Conservation (phyloP, 306 rosid species). For the Hippophae rhamnoides region DNA sequence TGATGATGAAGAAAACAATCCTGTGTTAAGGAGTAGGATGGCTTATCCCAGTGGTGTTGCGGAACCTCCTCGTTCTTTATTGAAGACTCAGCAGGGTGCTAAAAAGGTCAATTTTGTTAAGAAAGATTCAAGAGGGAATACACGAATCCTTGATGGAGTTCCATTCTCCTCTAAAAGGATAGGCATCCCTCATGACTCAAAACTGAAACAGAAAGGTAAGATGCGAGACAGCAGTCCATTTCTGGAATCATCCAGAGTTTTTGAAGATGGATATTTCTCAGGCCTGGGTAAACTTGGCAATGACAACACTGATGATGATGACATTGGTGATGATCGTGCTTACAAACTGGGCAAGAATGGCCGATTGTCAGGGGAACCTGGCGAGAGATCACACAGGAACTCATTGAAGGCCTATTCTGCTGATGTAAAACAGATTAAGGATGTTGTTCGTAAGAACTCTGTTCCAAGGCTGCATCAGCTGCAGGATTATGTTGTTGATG, state of each 20-base stretch:
- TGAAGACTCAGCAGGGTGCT: constrained; percentile 49
- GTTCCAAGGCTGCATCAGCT: constrained; percentile 26
- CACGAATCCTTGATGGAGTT: constrained; percentile 25
- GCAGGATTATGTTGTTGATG: constrained; percentile 41
- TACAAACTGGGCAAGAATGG: constrained; percentile 47
- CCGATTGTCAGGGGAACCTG: constrained; percentile 34
- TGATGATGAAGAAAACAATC: constrained; percentile 72
- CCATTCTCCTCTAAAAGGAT: constrained; percentile 34
- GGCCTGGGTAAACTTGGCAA: constrained; percentile 38
- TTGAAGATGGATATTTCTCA: constrained; percentile 41
- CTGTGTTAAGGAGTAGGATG: constrained; percentile 59
- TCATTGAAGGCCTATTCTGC: constrained; percentile 29
- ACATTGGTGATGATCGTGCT: constrained; percentile 23
- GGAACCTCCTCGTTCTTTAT: constrained; percentile 45
- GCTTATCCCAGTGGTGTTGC: constrained; percentile 47
- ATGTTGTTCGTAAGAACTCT: constrained; percentile 23
- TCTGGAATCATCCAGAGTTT: constrained; percentile 29
- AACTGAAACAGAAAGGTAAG: constrained; percentile 68
- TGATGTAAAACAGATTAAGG: constrained; percentile 51
- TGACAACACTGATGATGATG: constrained; percentile 5
- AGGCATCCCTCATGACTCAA: constrained; percentile 40
- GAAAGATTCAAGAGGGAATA: constrained; percentile 40
- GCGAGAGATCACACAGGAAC: constrained; percentile 38
- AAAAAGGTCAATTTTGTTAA: constrained; percentile 43
- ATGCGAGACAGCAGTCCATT: constrained; percentile 35